A percentile compares a stretch with the other conserved stretches of the same genome.
These are phyloP conservation scores for Arctium minus DNA, from an alignment of 129 eudicot genomes.

Conservation along the genomic window DNA sequence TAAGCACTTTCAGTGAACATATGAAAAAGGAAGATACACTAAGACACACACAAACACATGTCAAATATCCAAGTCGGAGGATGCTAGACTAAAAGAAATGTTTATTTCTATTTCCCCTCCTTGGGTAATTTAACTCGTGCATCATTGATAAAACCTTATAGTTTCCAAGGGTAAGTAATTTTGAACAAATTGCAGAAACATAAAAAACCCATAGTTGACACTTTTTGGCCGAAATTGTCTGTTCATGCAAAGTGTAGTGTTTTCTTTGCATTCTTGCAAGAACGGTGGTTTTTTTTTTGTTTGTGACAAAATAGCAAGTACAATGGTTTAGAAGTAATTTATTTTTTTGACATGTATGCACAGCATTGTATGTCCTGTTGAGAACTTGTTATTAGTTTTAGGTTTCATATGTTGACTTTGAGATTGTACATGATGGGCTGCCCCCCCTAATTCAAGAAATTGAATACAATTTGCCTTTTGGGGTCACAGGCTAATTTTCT, in stretches of 20 bases:
- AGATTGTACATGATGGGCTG: neutral
- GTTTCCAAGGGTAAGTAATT: neutral
- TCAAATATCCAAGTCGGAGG: too few relatives aligned
- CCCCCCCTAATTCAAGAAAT: neutral
- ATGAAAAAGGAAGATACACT: neutral
- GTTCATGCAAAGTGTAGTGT: too few relatives aligned
- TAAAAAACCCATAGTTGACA: too few relatives aligned
- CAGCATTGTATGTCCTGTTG: neutral
- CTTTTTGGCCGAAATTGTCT: too few relatives aligned
- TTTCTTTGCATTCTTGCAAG: too few relatives aligned
- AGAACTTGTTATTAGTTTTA: neutral
- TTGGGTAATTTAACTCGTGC: neutral
- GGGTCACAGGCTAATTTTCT: neutral
- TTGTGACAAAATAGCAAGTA: too few relatives aligned
- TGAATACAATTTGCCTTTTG: neutral
- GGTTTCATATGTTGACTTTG: neutral
- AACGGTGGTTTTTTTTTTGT: too few relatives aligned
- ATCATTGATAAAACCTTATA: too few relatives aligned
- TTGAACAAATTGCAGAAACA: neutral
- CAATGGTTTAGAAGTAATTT: too few relatives aligned
- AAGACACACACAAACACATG: neutral
- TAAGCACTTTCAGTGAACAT: constrained; percentile 38
- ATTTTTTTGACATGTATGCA: neutral
- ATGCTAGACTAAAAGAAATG: neutral
- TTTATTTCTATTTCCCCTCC: neutral